Base-by-base conservation (phyloP, 129 eudicot genomes). In the Chrysanthemum makinoi region DNA sequence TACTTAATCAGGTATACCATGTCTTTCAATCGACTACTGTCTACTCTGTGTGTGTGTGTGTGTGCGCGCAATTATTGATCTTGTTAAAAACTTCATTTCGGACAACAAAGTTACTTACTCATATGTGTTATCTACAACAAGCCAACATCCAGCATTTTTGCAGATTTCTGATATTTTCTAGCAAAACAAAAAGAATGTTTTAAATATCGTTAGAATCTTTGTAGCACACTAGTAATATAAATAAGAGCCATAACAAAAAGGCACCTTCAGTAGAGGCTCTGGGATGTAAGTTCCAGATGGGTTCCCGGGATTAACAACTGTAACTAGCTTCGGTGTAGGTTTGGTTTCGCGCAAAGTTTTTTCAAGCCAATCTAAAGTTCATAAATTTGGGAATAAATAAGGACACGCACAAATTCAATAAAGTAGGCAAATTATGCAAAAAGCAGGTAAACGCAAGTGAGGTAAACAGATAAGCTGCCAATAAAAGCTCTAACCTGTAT, bases 271-370 rank as follows among this genome's bases (percentile, higher is more conserved):
- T 72, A 90, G 99, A 62, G 96, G 81, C 76, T 90, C 96, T 0
- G 99, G 99, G 35, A 95, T 88, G 83, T 86, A 95, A 53, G 99
- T 95, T 71, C 99, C 99, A 20, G 99, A 95, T 18, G 99, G 99
- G 66, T 95, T 95, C 66, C 99, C 99, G 10, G 99, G 99, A 83
- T 95, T 95, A 62, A 95, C 99, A 69, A 95, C 87, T 19, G 97
- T 83, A 44, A 95, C 99, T 70, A 95, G 96, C 90, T 95, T 95
- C 49, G 99, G 99, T 56, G 95, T 88, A 10, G 99, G 99, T 82
- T 84, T 86, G 56, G 90, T 86, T 76, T 88, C 85, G 77, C 76
- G 80, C 70, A 95, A 71, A 19, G 89, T 88, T 75, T 62, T 88
- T 81, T 95, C 94, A 19, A 95, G 83, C 99, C 99, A 95, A 51